Conservation (phyloP, 305 asterid species). For the Solanum hybrid region DNA sequence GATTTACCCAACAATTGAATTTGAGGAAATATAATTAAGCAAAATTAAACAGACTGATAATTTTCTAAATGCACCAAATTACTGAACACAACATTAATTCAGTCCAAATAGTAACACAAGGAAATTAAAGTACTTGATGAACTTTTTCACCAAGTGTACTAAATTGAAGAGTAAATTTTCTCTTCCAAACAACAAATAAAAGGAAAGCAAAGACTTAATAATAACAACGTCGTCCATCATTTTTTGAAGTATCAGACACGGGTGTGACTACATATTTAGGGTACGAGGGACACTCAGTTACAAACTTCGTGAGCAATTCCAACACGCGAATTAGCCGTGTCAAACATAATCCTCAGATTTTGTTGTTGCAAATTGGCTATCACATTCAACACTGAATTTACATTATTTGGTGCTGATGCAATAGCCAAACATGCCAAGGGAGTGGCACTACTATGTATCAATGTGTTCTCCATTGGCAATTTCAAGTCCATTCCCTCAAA, state of each 20-base stretch:
- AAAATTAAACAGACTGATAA: not conserved
- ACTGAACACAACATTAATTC: not conserved
- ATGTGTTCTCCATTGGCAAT: conserved; percentile 47
- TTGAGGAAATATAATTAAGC: not conserved
- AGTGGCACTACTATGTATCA: conserved; percentile 46
- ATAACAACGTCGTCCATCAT: not conserved
- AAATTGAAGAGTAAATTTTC: not conserved
- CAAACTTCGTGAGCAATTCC: conserved; percentile 54
- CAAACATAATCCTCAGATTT: conserved; percentile 51
- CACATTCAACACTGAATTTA: conserved; percentile 53
- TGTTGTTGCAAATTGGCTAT: conserved; percentile 65
- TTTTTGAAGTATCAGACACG: not conserved
- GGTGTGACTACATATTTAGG: not conserved
- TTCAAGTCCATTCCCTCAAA: conserved; percentile 49
- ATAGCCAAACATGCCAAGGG: conserved; percentile 55
- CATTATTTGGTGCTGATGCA: conserved; percentile 43
- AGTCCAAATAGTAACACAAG: not conserved
- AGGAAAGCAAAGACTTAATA: not conserved
- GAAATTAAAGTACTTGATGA: not conserved
- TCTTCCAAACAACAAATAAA: not conserved
- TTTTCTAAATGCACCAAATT: not conserved
- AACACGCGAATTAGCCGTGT: conserved; percentile 38
- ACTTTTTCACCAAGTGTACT: not conserved
- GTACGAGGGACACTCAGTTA: not conserved
- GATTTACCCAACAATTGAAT: not conserved